Conservation (phyloP, 1,139 yeast species). For the Geotrichum citri-aurantii region DNA sequence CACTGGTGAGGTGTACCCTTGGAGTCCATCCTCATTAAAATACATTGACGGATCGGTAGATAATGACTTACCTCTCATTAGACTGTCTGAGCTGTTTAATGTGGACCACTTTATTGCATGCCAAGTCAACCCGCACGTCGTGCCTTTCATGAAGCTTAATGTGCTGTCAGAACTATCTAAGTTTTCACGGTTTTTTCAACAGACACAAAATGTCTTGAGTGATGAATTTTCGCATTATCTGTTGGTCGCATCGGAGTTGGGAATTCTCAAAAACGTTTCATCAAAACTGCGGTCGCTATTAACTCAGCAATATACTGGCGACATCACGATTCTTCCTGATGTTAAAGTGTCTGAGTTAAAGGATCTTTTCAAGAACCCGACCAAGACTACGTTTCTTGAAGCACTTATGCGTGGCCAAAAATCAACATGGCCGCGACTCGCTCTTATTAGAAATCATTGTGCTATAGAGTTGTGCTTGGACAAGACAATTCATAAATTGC, state of each 20-base stretch:
- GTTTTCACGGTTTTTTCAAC: conserved; percentile 39
- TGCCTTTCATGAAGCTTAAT: conserved; percentile 57
- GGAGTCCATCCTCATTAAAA: conserved; percentile 79
- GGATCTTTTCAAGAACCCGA: conserved; percentile 70
- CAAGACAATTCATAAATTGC: conserved; percentile 59
- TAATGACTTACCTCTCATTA: conserved; percentile 82
- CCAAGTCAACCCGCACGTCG: conserved; percentile 95
- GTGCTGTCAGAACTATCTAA: not conserved
- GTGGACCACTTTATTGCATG: conserved; percentile 96
- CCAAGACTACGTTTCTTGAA: conserved; percentile 63
- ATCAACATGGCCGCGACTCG: conserved; percentile 89
- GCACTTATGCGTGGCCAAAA: conserved; percentile 78
- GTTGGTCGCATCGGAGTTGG: conserved; percentile 67
- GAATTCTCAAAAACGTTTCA: conserved; percentile 64
- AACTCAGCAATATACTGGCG: conserved; percentile 87
- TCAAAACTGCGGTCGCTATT: conserved; percentile 69
- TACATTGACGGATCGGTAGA: conserved; percentile 96
- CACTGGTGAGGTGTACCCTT: conserved; percentile 60
- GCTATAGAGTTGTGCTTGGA: conserved; percentile 85
- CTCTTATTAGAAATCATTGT: conserved; percentile 81
- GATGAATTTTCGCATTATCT: conserved; percentile 75
- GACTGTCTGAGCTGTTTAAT: conserved; percentile 91
- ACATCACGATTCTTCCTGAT: conserved; percentile 84
- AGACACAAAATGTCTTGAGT: conserved; percentile 53
- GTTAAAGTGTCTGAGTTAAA: conserved; percentile 53